Evolutionary conservation across 2,329 filamentous ascomycete genomes (phyloP).

Genomic region (Microdochium trichocladiopsis): DNA sequence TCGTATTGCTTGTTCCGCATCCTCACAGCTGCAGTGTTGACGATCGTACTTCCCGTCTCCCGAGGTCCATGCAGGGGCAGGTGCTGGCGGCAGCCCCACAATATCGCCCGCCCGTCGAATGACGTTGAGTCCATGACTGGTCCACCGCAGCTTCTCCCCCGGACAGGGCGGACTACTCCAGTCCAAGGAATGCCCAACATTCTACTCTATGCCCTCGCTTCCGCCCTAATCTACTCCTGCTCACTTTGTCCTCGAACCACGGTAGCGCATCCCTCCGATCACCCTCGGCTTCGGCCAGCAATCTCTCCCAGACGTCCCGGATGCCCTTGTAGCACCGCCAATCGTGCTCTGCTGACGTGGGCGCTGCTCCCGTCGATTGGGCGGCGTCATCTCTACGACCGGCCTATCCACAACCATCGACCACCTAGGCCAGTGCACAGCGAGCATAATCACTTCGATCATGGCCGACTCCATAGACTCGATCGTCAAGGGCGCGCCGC

Average conservation of each 20-base stretch:
- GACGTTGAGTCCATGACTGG: no score
- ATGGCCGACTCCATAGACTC: conserved; percentile 73
- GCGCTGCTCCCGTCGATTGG: not conserved
- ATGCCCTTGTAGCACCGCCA: not conserved
- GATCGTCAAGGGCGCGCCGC: conserved; percentile 83
- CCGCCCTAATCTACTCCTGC: not conserved
- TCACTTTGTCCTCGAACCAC: not conserved
- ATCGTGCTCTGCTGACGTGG: not conserved
- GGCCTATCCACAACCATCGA: not conserved
- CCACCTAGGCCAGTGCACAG: not conserved
- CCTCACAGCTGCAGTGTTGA: no score
- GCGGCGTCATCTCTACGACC: not conserved
- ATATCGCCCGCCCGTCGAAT: no score
- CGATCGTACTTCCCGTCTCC: no score
- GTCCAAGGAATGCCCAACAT: not conserved
- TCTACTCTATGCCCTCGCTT: not conserved
- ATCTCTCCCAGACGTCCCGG: not conserved
- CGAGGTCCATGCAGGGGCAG: not conserved
- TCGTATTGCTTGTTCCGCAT: no score
- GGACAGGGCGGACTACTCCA: not conserved
- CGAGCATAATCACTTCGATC: conserved; percentile 6
- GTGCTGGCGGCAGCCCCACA: no score
- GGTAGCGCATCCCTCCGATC: not conserved
- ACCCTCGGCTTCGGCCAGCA: not conserved
- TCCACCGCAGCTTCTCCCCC: no score